Percentiles rank a stretch among this genome's conserved stretches.
Evolutionary conservation across 495 filamentous ascomycete species (phyloP).

Genomic region (Penicillium lividum): DNA sequence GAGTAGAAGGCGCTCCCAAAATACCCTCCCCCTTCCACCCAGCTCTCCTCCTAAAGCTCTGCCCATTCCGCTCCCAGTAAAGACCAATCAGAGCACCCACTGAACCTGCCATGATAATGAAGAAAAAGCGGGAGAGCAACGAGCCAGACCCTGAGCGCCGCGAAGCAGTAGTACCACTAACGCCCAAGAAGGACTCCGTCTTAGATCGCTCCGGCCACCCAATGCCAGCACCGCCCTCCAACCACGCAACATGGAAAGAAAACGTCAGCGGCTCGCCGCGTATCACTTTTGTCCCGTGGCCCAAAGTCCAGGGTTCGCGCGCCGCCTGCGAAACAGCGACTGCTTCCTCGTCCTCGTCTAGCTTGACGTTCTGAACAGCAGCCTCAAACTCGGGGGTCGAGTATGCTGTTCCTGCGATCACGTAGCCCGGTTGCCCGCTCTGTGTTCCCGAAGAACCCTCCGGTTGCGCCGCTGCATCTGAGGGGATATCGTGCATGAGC

Average conservation of each 20-base stretch:
- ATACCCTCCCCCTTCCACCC: slow-evolving; percentile 46
- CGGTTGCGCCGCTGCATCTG: slow-evolving; percentile 28
- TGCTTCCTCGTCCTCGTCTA: slow-evolving; percentile 40
- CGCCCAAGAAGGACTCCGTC: slow-evolving; percentile 42
- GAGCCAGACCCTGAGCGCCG: slow-evolving; percentile 14
- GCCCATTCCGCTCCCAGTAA: slow-evolving; percentile 47
- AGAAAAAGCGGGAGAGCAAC: slow-evolving; percentile 40
- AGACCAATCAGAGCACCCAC: slow-evolving; percentile 49
- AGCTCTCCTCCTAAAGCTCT: slow-evolving; percentile 31
- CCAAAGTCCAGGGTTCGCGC: slow-evolving; percentile 47
- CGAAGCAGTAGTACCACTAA: slow-evolving; percentile 23
- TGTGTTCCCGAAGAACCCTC: slow-evolving; percentile 14
- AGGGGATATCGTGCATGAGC: slow-evolving; percentile 70
- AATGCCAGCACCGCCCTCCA: slow-evolving; percentile 63
- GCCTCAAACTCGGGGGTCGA: slow-evolving; percentile 68
- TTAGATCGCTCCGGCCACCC: slow-evolving; percentile 38
- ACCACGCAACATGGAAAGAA: slow-evolving; percentile 82
- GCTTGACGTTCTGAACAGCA: slow-evolving; percentile 23
- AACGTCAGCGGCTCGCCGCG: slow-evolving; percentile 86
- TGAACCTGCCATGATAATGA: slow-evolving; percentile 45
- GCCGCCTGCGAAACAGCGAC: slow-evolving; percentile 41
- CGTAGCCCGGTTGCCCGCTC: slow-evolving; percentile 58
- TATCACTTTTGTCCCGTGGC: slow-evolving; percentile 63
- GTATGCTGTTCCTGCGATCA: slow-evolving; percentile 86
- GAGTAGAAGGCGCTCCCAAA: slow-evolving; percentile 35